Percentiles rank a stretch among this genome's conserved stretches.
phyloP scores from a whole-genome alignment of 805 yeast genomes.

The Teunomyces kruisii region DNA sequence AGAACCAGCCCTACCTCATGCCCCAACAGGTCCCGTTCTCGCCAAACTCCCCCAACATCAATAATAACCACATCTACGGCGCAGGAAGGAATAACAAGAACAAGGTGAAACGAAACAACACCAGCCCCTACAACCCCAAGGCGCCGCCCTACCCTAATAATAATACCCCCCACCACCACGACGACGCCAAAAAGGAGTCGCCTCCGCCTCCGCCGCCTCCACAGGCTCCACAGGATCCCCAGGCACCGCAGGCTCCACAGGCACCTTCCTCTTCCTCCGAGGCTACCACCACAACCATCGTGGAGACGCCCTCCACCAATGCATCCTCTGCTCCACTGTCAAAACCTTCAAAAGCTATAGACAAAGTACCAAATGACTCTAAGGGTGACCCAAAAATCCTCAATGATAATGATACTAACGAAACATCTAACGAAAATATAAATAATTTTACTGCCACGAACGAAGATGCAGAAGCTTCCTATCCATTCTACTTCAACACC shows the following conservation, averaged over 20 bases:
- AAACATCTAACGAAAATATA: constrained; percentile 4
- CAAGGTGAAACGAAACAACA: constrained; percentile 9
- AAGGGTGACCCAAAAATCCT: constrained; percentile 4
- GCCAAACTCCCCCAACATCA: constrained; percentile 5
- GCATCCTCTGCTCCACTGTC: constrained; percentile 3
- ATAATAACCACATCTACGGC: constrained; percentile 5
- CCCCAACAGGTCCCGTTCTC: constrained; percentile 10
- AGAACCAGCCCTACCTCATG: constrained; percentile 12
- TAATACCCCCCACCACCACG: constrained; percentile 6
- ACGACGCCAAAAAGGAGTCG: constrained; percentile 1
- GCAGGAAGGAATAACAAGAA: constrained; percentile 2
- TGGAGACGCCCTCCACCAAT: constrained; percentile 3
- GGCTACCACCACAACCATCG: background rate
- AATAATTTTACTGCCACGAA: background rate
- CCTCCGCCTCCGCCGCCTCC: too few species aligned
- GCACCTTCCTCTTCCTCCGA: constrained; percentile 2
- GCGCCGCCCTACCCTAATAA: background rate
- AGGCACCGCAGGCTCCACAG: too few species aligned
- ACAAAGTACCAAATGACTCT: constrained; percentile 3
- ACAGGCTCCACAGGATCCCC: too few species aligned
- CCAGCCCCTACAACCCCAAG: constrained; percentile 7
- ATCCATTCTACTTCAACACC: constrained; percentile 12
- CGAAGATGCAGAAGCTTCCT: constrained; percentile 1
- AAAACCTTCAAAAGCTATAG: constrained; percentile 4
- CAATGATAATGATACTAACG: constrained; percentile 8